phyloP scores from a whole-genome alignment of 2,329 filamentous ascomycete genomes.

The Amylocarpus encephaloides region DNA sequence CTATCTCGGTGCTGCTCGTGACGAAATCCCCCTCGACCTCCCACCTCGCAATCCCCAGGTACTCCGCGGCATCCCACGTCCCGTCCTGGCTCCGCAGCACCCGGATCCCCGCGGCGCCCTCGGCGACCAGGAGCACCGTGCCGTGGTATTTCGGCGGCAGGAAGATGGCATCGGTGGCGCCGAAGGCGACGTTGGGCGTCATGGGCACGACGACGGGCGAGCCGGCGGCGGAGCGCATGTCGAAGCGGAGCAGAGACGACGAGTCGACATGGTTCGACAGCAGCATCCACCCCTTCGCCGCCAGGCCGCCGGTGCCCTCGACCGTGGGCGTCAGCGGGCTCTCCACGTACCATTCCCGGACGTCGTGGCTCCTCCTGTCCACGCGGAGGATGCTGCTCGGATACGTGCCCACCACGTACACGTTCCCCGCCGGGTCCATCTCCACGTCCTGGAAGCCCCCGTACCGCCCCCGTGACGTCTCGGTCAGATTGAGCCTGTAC shows the following conservation, averaged over 20 bases:
- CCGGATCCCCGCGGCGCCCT: conserved; percentile 1
- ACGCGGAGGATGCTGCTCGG: conserved; percentile 9
- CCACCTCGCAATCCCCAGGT: conserved; percentile 3
- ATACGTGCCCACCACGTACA: conserved; percentile 8
- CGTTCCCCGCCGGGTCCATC: conserved; percentile 9
- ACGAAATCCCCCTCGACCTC: background rate
- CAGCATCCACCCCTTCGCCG: conserved; percentile 5
- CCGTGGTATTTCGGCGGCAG: conserved; percentile 10
- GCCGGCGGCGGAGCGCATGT: conserved; percentile 4
- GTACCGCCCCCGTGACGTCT: conserved; percentile 7
- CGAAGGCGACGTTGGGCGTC: background rate
- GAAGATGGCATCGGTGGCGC: conserved; percentile 5
- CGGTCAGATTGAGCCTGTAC: conserved; percentile 9
- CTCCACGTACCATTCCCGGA: conserved; percentile 5
- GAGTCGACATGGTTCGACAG: background rate
- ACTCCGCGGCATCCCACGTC: conserved; percentile 10
- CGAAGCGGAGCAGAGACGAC: conserved; percentile 1
- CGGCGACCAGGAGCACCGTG: conserved; percentile 6
- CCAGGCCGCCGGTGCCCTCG: conserved; percentile 1
- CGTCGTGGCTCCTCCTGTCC: background rate
- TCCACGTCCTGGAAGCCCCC: conserved; percentile 11
- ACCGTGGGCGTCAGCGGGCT: background rate
- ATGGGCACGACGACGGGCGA: background rate
- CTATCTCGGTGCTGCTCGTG: conserved; percentile 2
- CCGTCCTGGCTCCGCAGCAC: conserved; percentile 8